Percentiles rank a stretch among this genome's conserved stretches.
Evolutionary conservation across 2,329 filamentous ascomycete species (phyloP).

Genomic region (Neonectria sp.): DNA sequence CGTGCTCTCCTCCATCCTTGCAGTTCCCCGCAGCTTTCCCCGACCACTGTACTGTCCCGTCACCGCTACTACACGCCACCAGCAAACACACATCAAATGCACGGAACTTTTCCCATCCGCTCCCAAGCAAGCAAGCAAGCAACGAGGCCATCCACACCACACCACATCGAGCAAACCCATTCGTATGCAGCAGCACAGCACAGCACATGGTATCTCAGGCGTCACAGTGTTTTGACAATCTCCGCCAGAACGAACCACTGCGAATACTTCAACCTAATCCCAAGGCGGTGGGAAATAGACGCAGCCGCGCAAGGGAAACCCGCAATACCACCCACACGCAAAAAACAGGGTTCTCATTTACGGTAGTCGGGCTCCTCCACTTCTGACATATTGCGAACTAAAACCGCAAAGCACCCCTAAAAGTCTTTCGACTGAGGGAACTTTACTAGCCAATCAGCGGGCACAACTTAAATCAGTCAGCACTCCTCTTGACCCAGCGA

Average conservation of each 20-base stretch:
- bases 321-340: background rate
- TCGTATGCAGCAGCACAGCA: background rate
- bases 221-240: background rate
- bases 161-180: background rate
- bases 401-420: background rate
- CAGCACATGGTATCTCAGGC: background rate
- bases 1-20: background rate
- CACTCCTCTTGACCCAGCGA: conserved; percentile 7
- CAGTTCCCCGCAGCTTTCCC: conserved; percentile 1
- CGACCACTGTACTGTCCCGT: background rate
- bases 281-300: conserved; percentile 1
- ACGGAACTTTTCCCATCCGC: conserved; percentile 35
- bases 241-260: background rate
- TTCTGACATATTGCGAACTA: background rate
- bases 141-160: background rate
- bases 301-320: conserved; percentile 3
- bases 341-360: background rate
- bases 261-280: background rate
- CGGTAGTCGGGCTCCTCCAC: conserved; percentile 10
- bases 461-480: conserved; percentile 15
- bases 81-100: conserved; percentile 17
- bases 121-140: conserved; percentile 7
- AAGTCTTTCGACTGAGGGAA: conserved; percentile 39
- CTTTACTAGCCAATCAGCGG: conserved; percentile 51
- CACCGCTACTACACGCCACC: conserved; percentile 24